These are phyloP conservation scores for Colletotrichum sp. DNA, from an alignment of 2,329 filamentous ascomycete species.

Conservation along the genomic window DNA sequence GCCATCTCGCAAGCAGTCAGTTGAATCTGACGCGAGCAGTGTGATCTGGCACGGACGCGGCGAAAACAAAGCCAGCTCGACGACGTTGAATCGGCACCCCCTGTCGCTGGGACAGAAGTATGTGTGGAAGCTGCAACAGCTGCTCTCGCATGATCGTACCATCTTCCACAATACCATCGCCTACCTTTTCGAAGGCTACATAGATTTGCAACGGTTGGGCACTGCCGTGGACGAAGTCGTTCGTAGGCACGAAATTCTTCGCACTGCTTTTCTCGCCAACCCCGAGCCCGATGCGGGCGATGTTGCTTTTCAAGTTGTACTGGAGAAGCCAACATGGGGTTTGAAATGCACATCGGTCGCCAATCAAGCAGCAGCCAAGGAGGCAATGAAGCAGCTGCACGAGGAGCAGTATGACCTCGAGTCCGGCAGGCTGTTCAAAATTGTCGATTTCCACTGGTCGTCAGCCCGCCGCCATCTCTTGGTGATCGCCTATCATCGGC, in stretches of 20 bases:
- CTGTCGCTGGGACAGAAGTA: not conserved
- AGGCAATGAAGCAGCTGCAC: not conserved
- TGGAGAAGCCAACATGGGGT: not conserved
- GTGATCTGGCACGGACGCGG: not conserved
- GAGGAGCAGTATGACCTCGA: not conserved
- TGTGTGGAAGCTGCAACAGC: not conserved
- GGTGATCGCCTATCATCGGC: not conserved
- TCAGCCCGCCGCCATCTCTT: not conserved
- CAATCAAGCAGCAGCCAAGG: not conserved
- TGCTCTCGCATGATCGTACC: constrained; percentile 30
- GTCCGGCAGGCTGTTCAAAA: not conserved
- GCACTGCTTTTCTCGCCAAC: not conserved
- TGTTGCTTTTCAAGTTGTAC: not conserved
- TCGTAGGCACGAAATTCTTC: not conserved
- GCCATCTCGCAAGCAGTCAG: not conserved
- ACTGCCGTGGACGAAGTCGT: constrained; percentile 31
- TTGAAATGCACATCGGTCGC: not conserved
- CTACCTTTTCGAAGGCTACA: constrained; percentile 29
- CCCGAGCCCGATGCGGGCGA: not conserved
- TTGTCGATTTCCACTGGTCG: not conserved
- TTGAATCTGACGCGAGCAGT: not conserved
- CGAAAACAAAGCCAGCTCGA: not conserved
- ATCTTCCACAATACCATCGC: constrained; percentile 32
- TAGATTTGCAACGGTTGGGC: constrained; percentile 36
- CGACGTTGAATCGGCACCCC: not conserved